Percentiles rank a stretch among this genome's conserved stretches.
Evolutionary conservation across 345 rosid genomes (phyloP).

Genomic region (Camelina hispida): DNA sequence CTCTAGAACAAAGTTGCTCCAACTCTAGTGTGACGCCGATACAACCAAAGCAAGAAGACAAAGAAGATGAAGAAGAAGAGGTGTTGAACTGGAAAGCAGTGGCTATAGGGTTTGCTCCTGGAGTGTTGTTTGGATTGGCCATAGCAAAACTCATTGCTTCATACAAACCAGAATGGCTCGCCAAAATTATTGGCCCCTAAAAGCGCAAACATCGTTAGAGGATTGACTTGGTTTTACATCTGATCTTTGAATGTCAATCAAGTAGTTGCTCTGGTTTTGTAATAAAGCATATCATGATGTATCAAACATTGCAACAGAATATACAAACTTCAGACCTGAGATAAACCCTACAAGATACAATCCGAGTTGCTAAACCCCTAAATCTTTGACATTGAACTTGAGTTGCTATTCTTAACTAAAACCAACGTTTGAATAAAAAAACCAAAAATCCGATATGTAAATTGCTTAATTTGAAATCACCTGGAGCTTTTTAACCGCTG

Average conservation of each 20-base stretch:
- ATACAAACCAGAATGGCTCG: conserved; percentile 27
- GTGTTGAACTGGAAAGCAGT: conserved; percentile 26
- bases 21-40: neutral
- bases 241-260: too few relatives aligned
- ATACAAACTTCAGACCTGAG: neutral
- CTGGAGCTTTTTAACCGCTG: too few relatives aligned
- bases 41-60: neutral
- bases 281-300: too few relatives aligned
- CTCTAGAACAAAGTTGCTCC: neutral
- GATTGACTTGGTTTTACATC: too few relatives aligned
- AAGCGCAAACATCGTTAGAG: neutral
- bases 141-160: conserved; percentile 28
- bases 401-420: too few relatives aligned
- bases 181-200: neutral
- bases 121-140: conserved; percentile 24
- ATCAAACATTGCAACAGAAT: too few relatives aligned
- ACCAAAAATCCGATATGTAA: too few relatives aligned
- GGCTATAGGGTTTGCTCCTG: conserved; percentile 24
- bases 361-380: neutral
- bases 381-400: too few relatives aligned
- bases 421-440: too few relatives aligned
- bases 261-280: too few relatives aligned
- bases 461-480: too few relatives aligned
- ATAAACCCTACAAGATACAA: neutral
- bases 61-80: neutral